These are phyloP conservation scores for Cladosporium oxysporum DNA, from an alignment of 2,329 filamentous ascomycete genomes.

Conservation along the genomic window DNA sequence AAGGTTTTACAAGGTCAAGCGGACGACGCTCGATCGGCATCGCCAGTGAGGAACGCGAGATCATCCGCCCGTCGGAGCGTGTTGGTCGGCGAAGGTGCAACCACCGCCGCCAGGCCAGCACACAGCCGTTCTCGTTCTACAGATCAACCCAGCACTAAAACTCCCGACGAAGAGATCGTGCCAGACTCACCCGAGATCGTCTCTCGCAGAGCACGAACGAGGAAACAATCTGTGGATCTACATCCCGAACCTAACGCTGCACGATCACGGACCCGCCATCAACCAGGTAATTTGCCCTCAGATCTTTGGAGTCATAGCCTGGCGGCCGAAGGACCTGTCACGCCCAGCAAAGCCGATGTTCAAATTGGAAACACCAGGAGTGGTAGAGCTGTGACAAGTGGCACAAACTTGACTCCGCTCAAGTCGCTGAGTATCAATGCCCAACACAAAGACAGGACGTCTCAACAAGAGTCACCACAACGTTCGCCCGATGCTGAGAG, in stretches of 20 bases:
- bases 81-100: slow-evolving; percentile 7
- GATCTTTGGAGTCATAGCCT: slow-evolving; percentile 32
- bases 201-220: background rate
- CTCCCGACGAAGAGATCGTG: background rate
- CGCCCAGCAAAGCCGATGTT: slow-evolving; percentile 17
- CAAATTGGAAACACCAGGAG: slow-evolving; percentile 20
- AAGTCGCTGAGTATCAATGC: slow-evolving; percentile 34
- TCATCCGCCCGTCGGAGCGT: background rate
- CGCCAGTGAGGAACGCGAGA: background rate
- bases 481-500: slow-evolving; percentile 10
- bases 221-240: slow-evolving; percentile 2
- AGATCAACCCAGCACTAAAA: background rate
- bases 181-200: background rate
- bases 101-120: background rate
- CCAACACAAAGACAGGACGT: slow-evolving; percentile 23
- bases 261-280: slow-evolving; percentile 18
- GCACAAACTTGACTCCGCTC: slow-evolving; percentile 31
- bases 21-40: background rate
- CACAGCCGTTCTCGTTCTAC: slow-evolving; percentile 11
- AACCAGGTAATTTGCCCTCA: slow-evolving; percentile 17
- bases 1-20: slow-evolving; percentile 42
- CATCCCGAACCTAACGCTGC: background rate
- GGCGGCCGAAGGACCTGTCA: slow-evolving; percentile 23
- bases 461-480: background rate
- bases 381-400: slow-evolving; percentile 29